Percentiles rank a stretch among this genome's conserved stretches.
These are phyloP conservation scores for Yamadazyma diospyri DNA, from an alignment of 1,139 yeast species.

Conservation along the genomic window DNA sequence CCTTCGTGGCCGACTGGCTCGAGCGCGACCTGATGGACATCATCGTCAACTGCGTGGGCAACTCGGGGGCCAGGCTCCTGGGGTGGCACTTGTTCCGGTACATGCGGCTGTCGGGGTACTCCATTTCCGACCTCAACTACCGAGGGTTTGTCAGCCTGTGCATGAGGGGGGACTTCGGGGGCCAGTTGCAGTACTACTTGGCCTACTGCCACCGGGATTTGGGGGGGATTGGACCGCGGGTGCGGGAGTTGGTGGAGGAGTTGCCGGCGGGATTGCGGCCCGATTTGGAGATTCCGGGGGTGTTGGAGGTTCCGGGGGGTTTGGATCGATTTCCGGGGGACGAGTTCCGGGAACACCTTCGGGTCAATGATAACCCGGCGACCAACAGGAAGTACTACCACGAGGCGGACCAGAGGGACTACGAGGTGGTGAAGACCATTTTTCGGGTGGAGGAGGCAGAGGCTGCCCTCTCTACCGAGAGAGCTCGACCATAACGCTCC, in stretches of 20 bases:
- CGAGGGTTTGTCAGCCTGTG: constrained; percentile 24
- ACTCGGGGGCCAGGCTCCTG: constrained; percentile 26
- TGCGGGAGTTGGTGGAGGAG: constrained; percentile 14
- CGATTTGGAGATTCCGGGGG: neutral
- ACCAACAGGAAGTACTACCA: constrained; percentile 20
- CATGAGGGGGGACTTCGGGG: constrained; percentile 24
- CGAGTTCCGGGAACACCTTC: too few relatives aligned
- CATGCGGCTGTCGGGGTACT: constrained; percentile 13
- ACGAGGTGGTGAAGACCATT: constrained; percentile 19
- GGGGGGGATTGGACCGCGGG: constrained; percentile 12
- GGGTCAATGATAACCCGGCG: too few relatives aligned
- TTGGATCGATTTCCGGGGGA: too few relatives aligned
- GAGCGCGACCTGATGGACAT: constrained; percentile 31
- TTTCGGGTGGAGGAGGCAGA: constrained; percentile 12
- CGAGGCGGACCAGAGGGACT: constrained; percentile 26
- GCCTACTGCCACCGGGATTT: constrained; percentile 22
- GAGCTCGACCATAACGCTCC: too few relatives aligned
- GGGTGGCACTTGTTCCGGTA: constrained; percentile 24
- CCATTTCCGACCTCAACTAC: constrained; percentile 18
- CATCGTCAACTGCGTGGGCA: constrained; percentile 25
- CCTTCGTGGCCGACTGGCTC: constrained; percentile 21
- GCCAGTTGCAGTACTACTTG: constrained; percentile 27
- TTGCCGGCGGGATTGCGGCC: constrained; percentile 15
- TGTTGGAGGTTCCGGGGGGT: neutral
- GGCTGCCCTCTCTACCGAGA: too few relatives aligned